Evolutionary conservation across 2,329 filamentous ascomycete genomes (phyloP).

Genomic region (Myriosclerotinia scirpicola): DNA sequence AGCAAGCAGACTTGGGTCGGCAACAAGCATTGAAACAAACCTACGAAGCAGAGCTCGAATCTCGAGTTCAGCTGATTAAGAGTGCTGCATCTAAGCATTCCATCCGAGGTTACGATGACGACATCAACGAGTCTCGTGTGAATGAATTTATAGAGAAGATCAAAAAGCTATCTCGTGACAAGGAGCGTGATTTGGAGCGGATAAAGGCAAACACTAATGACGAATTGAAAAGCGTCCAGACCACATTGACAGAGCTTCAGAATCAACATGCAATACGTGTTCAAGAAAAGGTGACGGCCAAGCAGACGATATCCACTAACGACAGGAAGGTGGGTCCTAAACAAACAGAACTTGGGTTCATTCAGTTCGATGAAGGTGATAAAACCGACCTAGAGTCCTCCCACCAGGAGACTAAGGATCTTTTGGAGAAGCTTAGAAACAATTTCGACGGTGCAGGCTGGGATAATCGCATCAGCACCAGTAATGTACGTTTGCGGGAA

Average conservation of each 20-base stretch:
- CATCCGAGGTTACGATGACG: conserved; percentile 81
- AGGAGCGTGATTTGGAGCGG: conserved; percentile 74
- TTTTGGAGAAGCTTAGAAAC: conserved; percentile 61
- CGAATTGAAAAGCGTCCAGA: conserved; percentile 74
- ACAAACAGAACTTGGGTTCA: conserved; percentile 67
- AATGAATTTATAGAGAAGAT: conserved; percentile 76
- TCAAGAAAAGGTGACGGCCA: conserved; percentile 73
- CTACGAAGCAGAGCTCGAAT: conserved; percentile 75
- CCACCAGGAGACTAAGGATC: conserved; percentile 65
- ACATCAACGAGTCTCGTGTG: conserved; percentile 72
- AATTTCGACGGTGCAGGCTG: conserved; percentile 64
- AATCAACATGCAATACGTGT: conserved; percentile 69
- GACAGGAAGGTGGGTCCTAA: conserved; percentile 67
- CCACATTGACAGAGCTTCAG: conserved; percentile 69
- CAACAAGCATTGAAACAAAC: conserved; percentile 83
- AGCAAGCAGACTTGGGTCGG: conserved; percentile 68
- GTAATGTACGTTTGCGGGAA: conserved; percentile 63
- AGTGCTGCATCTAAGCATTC: conserved; percentile 74
- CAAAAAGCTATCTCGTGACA: conserved; percentile 71
- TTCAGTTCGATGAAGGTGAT: conserved; percentile 82
- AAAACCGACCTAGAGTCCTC: conserved; percentile 75
- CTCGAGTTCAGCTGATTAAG: conserved; percentile 72
- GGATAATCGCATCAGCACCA: conserved; percentile 67
- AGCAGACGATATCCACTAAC: conserved; percentile 69
- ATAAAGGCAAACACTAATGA: conserved; percentile 69